Base-by-base conservation (phyloP, 2,329 filamentous ascomycete species). In the Aspergillus luchuensis region DNA sequence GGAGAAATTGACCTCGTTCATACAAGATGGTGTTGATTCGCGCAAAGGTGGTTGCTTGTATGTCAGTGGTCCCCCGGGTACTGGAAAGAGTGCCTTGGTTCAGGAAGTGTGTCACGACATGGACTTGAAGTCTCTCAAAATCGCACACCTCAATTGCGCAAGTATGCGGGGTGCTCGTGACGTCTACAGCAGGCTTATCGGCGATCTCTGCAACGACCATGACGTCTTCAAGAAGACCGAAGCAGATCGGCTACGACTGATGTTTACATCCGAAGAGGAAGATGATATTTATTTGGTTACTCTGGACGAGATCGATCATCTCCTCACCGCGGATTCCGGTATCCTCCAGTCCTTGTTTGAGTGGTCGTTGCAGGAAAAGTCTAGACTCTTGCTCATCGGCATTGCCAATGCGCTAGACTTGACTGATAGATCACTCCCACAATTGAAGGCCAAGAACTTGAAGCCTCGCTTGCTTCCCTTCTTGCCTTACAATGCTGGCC, bases 371-470 rank as follows among this genome's bases (percentile, higher is more conserved):
- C 87, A 91, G 63, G 88, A 88, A 64, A 85, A 86, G 1, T 97
- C 95, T 0, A 87, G 86, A 19, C 87, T 99, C 5, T 82, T 95
- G 38, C 82, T 99, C 17, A 86, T 99, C 53, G 95, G 95, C 51
- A 97, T 99, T 71, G 95, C 95, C 68, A 99, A 99, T 71, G 95
- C 95, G 4, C 83, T 99, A 57, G 95, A 99, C 73, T 82, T 99
- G 59, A 99, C 95, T 0, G 95, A 98, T 73, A 91, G 95, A 8
- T 97, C 97, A 69, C 84, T 99, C 19, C 95, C 95, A 53, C 90
- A 94, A 55, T 85, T 99, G 63, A 98, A 98, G 80, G 88, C 92
- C 19, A 91, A 92, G 70, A 96, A 96, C 69, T 81, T 99, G 64
- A 96, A 93, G 79, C 95, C 95, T 2, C 87, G 91, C 51, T 84